These are phyloP conservation scores for Thymus mandschuricus DNA, from an alignment of 257 asterid species.

Conservation along the genomic window DNA sequence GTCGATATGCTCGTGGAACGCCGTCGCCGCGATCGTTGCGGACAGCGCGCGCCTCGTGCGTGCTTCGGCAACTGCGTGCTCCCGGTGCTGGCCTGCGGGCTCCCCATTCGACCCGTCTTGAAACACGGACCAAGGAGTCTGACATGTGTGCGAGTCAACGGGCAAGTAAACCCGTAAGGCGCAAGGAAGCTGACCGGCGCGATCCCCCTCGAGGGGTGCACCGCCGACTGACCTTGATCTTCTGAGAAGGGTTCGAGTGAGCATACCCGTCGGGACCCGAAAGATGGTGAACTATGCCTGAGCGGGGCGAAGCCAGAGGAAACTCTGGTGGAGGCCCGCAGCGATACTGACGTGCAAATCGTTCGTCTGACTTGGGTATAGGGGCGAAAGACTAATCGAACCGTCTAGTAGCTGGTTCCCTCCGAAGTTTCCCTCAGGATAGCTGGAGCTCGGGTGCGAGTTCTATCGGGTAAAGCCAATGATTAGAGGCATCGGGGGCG, in stretches of 20 bases:
- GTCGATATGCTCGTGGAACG: neutral
- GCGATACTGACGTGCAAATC: conserved; percentile 66
- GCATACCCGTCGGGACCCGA: neutral
- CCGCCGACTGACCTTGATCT: neutral
- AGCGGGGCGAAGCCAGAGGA: conserved; percentile 80
- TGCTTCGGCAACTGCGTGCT: neutral
- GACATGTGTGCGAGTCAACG: neutral
- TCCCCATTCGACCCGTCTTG: neutral
- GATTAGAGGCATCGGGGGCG: conserved; percentile 7
- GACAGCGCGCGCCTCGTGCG: conserved; percentile 1
- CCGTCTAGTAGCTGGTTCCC: conserved; percentile 11
- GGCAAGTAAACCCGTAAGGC: neutral
- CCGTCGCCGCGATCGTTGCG: neutral
- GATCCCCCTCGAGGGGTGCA: neutral
- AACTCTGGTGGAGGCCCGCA: conserved; percentile 84
- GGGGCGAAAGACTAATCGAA: conserved; percentile 10
- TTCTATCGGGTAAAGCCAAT: conserved; percentile 4
- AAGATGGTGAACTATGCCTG: conserved; percentile 27
- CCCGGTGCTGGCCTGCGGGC: conserved; percentile 3
- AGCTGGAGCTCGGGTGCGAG: conserved; percentile 8
- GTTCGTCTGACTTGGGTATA: conserved; percentile 2
- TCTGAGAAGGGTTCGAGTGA: neutral
- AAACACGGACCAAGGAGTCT: neutral
- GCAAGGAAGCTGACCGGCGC: neutral
- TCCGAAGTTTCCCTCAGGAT: conserved; percentile 4